These are phyloP conservation scores for Paecilomyces sp. DNA, from an alignment of 2,329 filamentous ascomycete genomes.

Conservation along the genomic window DNA sequence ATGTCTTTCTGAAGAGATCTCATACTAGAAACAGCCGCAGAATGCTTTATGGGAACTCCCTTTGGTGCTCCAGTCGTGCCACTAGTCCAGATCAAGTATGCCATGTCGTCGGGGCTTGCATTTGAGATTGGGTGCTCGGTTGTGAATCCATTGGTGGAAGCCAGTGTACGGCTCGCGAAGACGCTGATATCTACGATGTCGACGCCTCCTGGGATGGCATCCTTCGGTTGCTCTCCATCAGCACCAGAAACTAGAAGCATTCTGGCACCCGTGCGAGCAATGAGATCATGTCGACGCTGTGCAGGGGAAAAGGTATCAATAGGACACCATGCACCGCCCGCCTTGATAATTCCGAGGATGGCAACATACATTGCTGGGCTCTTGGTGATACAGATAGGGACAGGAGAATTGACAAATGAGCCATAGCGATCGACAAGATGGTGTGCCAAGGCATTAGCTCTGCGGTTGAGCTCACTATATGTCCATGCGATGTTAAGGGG, in stretches of 20 bases:
- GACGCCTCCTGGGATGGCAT: conserved; percentile 19
- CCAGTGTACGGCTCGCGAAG: conserved; percentile 4
- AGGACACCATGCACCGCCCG: conserved; percentile 36
- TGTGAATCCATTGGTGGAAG: not conserved
- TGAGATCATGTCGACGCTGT: conserved; percentile 31
- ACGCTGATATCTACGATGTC: conserved; percentile 21
- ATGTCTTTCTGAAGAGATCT: conserved; percentile 24
- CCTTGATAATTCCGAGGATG: conserved; percentile 37
- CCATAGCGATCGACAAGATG: conserved; percentile 20
- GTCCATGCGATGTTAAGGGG: conserved; percentile 19
- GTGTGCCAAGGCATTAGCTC: conserved; percentile 24
- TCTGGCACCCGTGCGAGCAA: conserved; percentile 25
- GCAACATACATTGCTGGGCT: conserved; percentile 31
- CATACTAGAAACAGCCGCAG: conserved; percentile 30
- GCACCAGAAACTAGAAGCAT: conserved; percentile 19
- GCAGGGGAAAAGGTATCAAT: conserved; percentile 33
- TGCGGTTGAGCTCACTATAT: conserved; percentile 28
- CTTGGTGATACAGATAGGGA: conserved; percentile 34
- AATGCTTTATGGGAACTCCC: conserved; percentile 30
- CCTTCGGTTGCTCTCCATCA: conserved; percentile 14
- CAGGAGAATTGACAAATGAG: conserved; percentile 14
- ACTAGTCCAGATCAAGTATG: conserved; percentile 35
- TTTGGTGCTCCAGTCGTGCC: conserved; percentile 32
- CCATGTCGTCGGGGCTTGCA: conserved; percentile 13
- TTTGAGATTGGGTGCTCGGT: not conserved